Percentiles rank a stretch among this genome's conserved stretches.
These are phyloP conservation scores for Nicotiana tomentosiformis DNA, from an alignment of 257 asterid genomes.

Conservation along the genomic window DNA sequence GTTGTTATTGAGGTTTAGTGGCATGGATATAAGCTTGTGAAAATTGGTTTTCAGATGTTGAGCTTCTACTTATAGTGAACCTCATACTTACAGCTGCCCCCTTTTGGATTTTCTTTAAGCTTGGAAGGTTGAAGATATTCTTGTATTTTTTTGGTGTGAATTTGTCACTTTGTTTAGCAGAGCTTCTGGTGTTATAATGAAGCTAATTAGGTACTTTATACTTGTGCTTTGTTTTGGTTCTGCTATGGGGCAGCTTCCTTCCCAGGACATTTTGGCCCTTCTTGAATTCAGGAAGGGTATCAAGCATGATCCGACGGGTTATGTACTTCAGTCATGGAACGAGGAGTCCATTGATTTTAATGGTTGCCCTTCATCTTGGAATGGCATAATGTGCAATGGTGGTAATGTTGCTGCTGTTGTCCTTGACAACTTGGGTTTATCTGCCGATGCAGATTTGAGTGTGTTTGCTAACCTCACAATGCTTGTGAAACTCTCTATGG, in stretches of 20 bases:
- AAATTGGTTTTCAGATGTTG: not conserved
- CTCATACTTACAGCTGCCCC: not conserved
- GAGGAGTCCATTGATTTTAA: constrained; percentile 96
- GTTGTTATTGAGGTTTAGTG: not conserved
- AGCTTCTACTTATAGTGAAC: not conserved
- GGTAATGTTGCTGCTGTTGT: constrained; percentile 94
- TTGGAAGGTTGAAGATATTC: not conserved
- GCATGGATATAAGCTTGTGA: not conserved
- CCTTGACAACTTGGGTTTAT: constrained; percentile 67
- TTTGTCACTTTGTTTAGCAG: not conserved
- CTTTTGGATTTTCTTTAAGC: not conserved
- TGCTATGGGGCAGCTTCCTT: constrained; percentile 79
- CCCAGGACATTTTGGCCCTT: constrained; percentile 75
- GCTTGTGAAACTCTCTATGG: constrained; percentile 84
- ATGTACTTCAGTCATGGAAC: constrained; percentile 81
- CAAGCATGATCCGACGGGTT: constrained; percentile 88
- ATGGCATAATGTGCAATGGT: constrained; percentile 92
- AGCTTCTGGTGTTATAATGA: constrained; percentile 39
- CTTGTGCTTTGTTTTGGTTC: constrained; percentile 41
- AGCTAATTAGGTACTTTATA: constrained; percentile 43
- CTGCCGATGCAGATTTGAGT: constrained; percentile 68
- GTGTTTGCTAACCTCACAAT: constrained; percentile 70
- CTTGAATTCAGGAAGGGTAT: constrained; percentile 95
- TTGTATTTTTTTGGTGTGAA: not conserved
- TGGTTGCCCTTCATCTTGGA: constrained; percentile 98